phyloP scores from a whole-genome alignment of 805 yeast genomes.

The Myxozyma geophila region DNA sequence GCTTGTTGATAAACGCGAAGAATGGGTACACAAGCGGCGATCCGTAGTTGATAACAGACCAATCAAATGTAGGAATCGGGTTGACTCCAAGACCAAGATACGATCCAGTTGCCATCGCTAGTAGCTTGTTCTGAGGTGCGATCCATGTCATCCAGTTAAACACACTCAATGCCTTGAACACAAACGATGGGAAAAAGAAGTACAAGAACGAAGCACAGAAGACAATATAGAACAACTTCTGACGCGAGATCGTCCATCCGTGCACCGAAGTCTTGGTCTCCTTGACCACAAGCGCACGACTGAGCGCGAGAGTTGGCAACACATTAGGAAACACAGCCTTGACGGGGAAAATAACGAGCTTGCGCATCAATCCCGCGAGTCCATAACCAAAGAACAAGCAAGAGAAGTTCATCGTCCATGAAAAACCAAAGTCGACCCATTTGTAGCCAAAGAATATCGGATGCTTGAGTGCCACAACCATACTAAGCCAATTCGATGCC shows the following conservation, averaged over 20 bases:
- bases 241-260: conserved; percentile 64
- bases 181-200: conserved; percentile 66
- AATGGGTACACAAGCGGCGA: conserved; percentile 55
- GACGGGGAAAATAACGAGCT: conserved; percentile 56
- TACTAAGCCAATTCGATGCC: conserved; percentile 17
- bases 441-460: conserved; percentile 29
- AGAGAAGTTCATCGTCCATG: conserved; percentile 56
- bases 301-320: conserved; percentile 55
- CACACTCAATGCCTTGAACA: conserved; percentile 62
- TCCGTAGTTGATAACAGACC: conserved; percentile 46
- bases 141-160: conserved; percentile 66
- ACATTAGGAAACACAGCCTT: conserved; percentile 55
- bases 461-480: conserved; percentile 15
- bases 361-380: conserved; percentile 66
- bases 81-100: conserved; percentile 49
- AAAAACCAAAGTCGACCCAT: conserved; percentile 52
- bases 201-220: conserved; percentile 52
- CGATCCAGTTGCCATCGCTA: conserved; percentile 58
- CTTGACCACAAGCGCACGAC: conserved; percentile 52
- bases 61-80: conserved; percentile 54
- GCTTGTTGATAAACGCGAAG: conserved; percentile 45
- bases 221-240: conserved; percentile 55
- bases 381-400: conserved; percentile 69
- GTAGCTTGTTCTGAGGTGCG: conserved; percentile 53
- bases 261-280: conserved; percentile 53